Evolutionary conservation across 2,329 filamentous ascomycete species (phyloP).

Genomic region (Falciphora oryzae): DNA sequence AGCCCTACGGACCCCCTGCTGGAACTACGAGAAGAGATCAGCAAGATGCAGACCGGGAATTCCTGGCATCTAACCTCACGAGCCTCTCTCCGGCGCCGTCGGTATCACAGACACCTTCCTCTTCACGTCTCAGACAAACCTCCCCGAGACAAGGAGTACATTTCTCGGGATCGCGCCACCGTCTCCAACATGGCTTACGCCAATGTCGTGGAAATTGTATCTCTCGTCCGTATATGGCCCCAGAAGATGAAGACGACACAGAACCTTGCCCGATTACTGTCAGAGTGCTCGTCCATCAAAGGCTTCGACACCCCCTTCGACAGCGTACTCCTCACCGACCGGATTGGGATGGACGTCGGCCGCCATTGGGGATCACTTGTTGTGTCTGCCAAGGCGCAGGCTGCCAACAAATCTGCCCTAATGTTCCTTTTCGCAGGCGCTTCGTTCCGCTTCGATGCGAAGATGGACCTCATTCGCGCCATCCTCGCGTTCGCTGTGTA

Average conservation of each 20-base stretch:
- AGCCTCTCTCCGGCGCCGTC: conserved; percentile 2
- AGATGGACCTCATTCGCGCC: conserved; percentile 22
- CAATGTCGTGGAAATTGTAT: conserved; percentile 3
- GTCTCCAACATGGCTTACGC: conserved; percentile 8
- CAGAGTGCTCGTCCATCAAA: conserved; percentile 17
- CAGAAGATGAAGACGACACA: conserved; percentile 9
- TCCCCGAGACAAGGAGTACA: conserved; percentile 14
- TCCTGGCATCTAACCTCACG: background rate
- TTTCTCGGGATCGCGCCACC: conserved; percentile 15
- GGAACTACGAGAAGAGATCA: background rate
- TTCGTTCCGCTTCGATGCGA: conserved; percentile 19
- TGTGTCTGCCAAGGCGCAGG: conserved; percentile 10
- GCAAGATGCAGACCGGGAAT: background rate
- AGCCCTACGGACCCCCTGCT: background rate
- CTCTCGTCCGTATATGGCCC: background rate
- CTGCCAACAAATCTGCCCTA: conserved; percentile 13
- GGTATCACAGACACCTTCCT: background rate
- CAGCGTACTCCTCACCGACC: conserved; percentile 19
- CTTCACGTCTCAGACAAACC: background rate
- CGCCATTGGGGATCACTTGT: conserved; percentile 22
- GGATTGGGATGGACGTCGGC: conserved; percentile 17
- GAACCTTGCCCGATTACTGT: conserved; percentile 18
- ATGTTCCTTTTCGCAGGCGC: conserved; percentile 22
- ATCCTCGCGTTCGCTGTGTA: conserved; percentile 39
- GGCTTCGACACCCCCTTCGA: conserved; percentile 18